phyloP scores from a whole-genome alignment of 768 basidiomycete species.

The Xerocomellus chrysenteron region DNA sequence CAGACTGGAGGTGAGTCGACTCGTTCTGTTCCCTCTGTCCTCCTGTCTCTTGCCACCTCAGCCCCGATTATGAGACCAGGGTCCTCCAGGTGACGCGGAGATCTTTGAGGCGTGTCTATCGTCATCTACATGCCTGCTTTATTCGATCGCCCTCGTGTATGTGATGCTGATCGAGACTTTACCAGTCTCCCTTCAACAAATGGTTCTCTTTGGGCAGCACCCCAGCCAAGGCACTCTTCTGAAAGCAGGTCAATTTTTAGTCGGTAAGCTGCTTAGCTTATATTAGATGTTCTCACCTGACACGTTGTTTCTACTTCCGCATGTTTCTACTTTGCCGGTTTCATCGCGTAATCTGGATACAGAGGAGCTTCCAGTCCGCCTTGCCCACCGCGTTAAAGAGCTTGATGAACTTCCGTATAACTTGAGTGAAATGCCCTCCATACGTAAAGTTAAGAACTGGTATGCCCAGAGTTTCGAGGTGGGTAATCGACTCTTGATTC shows the following conservation, averaged over 20 bases:
- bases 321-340: not conserved
- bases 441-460: conserved; percentile 22
- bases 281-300: not conserved
- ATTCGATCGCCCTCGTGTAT: not conserved
- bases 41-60: not conserved
- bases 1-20: conserved; percentile 77
- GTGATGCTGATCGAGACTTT: conserved; percentile 7
- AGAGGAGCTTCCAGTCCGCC: conserved; percentile 18
- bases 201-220: conserved; percentile 19
- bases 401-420: conserved; percentile 19
- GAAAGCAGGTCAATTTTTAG: conserved; percentile 17
- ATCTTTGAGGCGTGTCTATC: not conserved
- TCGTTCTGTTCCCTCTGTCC: not conserved
- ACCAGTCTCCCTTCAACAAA: conserved; percentile 15
- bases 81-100: not conserved
- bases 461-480: conserved; percentile 21
- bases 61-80: no score
- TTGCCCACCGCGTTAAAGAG: conserved; percentile 18
- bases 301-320: not conserved
- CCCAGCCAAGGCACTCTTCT: conserved; percentile 19
- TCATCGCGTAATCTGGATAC: not conserved
- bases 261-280: conserved; percentile 1
- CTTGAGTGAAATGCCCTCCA: conserved; percentile 16
- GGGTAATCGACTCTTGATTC: not conserved
- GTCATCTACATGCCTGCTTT: not conserved